Evolutionary conservation across 2,329 filamentous ascomycete genomes (phyloP), one percentile per base, ranked within the genome.

Genomic region (Penicillium brasilianum): DNA sequence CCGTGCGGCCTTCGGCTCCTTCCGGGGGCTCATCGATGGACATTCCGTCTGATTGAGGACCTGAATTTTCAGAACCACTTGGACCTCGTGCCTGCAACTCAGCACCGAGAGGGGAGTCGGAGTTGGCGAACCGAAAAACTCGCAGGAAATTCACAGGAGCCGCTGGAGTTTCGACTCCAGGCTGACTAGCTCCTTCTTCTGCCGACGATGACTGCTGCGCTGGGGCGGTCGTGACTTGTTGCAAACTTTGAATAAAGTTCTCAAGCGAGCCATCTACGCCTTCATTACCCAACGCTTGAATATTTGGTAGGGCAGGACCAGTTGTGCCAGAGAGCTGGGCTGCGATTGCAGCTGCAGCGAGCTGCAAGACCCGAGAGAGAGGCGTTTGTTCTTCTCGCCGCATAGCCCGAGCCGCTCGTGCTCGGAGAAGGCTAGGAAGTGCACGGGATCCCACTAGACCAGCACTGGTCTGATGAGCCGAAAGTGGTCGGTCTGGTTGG

Each of bases 121-220:
- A 80, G 57, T 87, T 84, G 51, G 85, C 85, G 74, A 90, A 90
- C 50, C 88, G 81, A 73, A 90, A 90, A 75, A 90, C 88, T 59
- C 88, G 81, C 74, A 90, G 84, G 72, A 90, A 89, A 71, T 90
- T 90, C 61, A 90, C 79, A 4, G 87, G 85, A 11, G 84, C 81
- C 9, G 82, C 76, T 34, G 79, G 78, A 39, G 80, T 79, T 28
- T 80, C 80, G 30, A 73, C 67, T 28, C 59, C 70, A 49, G 77
- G 66, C 22, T 71, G 62, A 54, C 72, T 78, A 34, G 73, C 59
- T 36, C 72, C 68, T 48, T 78, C 75, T 30, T 78, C 78, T 36
- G 70, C 43, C 28, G 69, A 58, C 39, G 61, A 58, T 13, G 61
- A 28, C 25, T 28, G 77, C 65, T 82, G 80, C 41, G 84, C 72